A percentile compares a stretch with the other conserved stretches of the same genome.
Evolutionary conservation across 2,329 filamentous ascomycete genomes (phyloP).

Genomic region (Fusarium xylarioides): DNA sequence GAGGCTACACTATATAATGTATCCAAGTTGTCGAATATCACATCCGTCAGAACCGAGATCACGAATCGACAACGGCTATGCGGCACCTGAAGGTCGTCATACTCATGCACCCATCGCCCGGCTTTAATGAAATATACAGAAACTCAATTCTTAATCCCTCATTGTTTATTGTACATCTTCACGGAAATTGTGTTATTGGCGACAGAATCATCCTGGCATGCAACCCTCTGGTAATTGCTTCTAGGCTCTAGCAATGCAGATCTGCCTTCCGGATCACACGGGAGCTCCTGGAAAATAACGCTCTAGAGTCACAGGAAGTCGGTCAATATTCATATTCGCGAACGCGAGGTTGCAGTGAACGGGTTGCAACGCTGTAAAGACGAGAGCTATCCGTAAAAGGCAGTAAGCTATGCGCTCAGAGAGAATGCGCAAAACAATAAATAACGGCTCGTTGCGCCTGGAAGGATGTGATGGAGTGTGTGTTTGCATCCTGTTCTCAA

Average conservation of each 20-base stretch:
- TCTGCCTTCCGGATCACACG: not conserved
- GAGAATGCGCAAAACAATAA: not conserved
- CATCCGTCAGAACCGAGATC: conserved; percentile 21
- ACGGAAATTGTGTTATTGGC: not conserved
- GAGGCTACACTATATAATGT: not conserved
- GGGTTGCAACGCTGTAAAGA: not conserved
- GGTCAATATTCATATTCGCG: not conserved
- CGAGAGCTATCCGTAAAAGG: not conserved
- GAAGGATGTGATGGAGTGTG: not conserved
- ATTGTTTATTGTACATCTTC: not conserved
- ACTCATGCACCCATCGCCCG: not conserved
- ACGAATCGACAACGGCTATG: not conserved
- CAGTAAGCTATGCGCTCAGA: not conserved
- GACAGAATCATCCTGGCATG: not conserved
- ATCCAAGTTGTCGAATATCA: not conserved
- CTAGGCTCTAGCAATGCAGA: not conserved
- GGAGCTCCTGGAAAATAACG: not conserved
- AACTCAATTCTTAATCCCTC: conserved; percentile 5
- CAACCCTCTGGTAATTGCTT: not conserved
- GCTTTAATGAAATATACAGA: not conserved
- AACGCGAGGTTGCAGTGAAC: not conserved
- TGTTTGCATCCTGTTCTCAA: not conserved
- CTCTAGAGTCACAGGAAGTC: not conserved
- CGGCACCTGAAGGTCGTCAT: conserved; percentile 4
- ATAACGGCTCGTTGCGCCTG: not conserved